Conservation (phyloP, 2,329 filamentous ascomycete species). For the Aspergillus hiratsukae region DNA sequence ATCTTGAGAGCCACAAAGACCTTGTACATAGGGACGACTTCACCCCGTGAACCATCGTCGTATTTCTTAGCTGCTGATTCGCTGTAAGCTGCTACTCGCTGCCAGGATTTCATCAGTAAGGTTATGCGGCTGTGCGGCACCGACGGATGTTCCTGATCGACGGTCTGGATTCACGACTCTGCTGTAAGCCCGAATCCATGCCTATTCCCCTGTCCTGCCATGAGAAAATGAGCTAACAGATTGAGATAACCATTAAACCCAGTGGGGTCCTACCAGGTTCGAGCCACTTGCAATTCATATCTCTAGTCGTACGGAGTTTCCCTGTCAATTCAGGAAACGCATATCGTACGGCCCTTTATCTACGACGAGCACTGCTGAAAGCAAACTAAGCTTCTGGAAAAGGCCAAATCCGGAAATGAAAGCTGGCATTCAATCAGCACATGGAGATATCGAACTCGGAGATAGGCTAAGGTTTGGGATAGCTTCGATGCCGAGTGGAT, state of each 20-base stretch:
- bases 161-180: not conserved
- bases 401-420: too few relatives aligned
- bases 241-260: not conserved
- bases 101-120: not conserved
- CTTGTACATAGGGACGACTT: not conserved
- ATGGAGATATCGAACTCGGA: not conserved
- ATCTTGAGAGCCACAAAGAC: not conserved
- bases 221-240: not conserved
- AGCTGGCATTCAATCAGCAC: not conserved
- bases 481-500: not conserved
- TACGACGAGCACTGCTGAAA: not conserved
- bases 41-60: not conserved
- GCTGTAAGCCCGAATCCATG: not conserved
- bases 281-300: not conserved
- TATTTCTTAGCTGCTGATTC: not conserved
- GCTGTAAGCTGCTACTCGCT: not conserved
- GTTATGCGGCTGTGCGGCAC: not conserved
- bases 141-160: conserved; percentile 9
- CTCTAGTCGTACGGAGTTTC: too few relatives aligned
- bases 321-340: too few relatives aligned
- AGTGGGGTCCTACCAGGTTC: not conserved
- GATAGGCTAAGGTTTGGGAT: not conserved
- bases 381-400: too few relatives aligned
- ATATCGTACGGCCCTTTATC: not conserved
- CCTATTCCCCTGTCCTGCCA: not conserved